phyloP scores from a whole-genome alignment of 2,329 filamentous ascomycete species.

The Monosporascus sp. region DNA sequence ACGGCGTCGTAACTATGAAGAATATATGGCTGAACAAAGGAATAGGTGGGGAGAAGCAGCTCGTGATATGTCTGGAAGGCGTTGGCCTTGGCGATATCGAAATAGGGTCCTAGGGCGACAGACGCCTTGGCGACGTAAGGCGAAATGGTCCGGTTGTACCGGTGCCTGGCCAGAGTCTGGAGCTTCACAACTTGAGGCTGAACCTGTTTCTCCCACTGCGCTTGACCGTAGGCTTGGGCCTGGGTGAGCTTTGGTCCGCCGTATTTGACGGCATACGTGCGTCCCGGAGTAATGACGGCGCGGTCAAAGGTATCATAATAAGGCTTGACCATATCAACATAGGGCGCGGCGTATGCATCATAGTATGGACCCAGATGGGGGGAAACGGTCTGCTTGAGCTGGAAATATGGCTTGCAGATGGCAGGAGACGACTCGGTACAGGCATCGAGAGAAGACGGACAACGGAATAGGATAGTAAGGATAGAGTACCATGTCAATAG shows the following conservation, averaged over 20 bases:
- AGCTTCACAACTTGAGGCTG: slow-evolving; percentile 68
- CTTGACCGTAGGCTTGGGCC: slow-evolving; percentile 58
- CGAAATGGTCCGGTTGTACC: slow-evolving; percentile 67
- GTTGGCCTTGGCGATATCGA: slow-evolving; percentile 57
- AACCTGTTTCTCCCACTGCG: slow-evolving; percentile 74
- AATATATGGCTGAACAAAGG: slow-evolving; percentile 68
- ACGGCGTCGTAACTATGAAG: slow-evolving; percentile 62
- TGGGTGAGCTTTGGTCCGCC: slow-evolving; percentile 68
- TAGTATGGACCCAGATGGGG: slow-evolving; percentile 86
- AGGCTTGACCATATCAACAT: slow-evolving; percentile 70
- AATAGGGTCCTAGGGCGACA: slow-evolving; percentile 63
- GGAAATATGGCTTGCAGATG: slow-evolving; percentile 80
- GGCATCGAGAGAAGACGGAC: slow-evolving; percentile 63
- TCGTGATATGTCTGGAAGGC: slow-evolving; percentile 65
- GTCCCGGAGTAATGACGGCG: slow-evolving; percentile 63
- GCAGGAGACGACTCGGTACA: slow-evolving; percentile 66
- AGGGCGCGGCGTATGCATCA: slow-evolving; percentile 74
- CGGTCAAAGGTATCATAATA: slow-evolving; percentile 64
- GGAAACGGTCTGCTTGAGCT: slow-evolving; percentile 55
- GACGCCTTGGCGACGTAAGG: slow-evolving; percentile 66
- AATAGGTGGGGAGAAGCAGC: slow-evolving; percentile 70
- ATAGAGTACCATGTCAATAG: slow-evolving; percentile 83
- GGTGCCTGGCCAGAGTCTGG: slow-evolving; percentile 52
- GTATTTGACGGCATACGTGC: slow-evolving; percentile 63
- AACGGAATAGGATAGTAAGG: slow-evolving; percentile 74